These are phyloP conservation scores for Candida caryicola DNA, from an alignment of 805 yeast genomes.

Conservation along the genomic window DNA sequence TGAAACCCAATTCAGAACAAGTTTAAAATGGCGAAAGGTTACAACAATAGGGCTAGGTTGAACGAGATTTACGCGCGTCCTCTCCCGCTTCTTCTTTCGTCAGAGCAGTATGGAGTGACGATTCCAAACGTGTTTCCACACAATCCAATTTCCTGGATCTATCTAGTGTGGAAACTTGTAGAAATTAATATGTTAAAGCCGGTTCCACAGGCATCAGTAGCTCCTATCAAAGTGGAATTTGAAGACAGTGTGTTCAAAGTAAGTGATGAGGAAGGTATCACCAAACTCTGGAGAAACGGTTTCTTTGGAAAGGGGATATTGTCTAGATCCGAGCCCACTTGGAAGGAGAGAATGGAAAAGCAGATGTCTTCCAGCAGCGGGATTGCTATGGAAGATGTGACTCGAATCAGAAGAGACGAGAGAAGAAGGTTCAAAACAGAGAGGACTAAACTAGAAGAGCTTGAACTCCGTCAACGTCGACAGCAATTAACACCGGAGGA, in stretches of 20 bases:
- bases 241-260: conserved; percentile 40
- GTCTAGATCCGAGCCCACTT: conserved; percentile 90
- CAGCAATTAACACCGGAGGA: conserved; percentile 22
- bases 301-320: conserved; percentile 91
- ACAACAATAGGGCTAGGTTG: conserved; percentile 25
- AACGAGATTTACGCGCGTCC: conserved; percentile 43
- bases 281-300: conserved; percentile 73
- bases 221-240: conserved; percentile 21
- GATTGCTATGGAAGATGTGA: conserved; percentile 70
- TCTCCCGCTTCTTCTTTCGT: conserved; percentile 51
- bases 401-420: conserved; percentile 66
- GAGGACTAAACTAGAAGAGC: conserved; percentile 48
- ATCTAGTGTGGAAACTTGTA: conserved; percentile 37
- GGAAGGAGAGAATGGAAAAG: conserved; percentile 65
- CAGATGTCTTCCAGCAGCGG: conserved; percentile 30
- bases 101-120: conserved; percentile 32
- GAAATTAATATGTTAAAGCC: conserved; percentile 12
- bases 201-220: conserved; percentile 23
- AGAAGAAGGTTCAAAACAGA: conserved; percentile 68
- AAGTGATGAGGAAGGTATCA: conserved; percentile 44
- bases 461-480: conserved; percentile 48
- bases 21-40: conserved; percentile 38
- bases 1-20: conserved; percentile 6
- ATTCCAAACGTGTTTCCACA: conserved; percentile 57
- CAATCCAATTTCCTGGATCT: conserved; percentile 66